Evolutionary conservation across 371 early-diverging fungal genomes (phyloP).

Genomic region (Lichtheimia corymbifera): DNA sequence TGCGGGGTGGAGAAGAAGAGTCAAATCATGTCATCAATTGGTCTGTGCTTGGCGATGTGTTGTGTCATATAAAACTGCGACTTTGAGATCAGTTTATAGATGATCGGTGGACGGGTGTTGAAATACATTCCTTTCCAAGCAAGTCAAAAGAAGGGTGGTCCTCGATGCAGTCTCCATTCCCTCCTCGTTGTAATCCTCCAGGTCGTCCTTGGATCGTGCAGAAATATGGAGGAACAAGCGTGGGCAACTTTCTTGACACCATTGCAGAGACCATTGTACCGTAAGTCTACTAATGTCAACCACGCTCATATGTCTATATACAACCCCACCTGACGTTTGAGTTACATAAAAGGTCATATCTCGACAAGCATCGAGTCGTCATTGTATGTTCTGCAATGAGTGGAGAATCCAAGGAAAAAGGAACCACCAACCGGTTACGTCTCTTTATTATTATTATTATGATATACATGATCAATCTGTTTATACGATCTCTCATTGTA

Average conservation of each 20-base stretch:
- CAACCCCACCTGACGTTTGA: too few species aligned
- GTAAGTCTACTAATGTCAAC: constrained; percentile 32
- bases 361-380: constrained; percentile 60
- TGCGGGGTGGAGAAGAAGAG: too few species aligned
- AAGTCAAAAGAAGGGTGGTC: too few species aligned
- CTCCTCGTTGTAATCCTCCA: constrained; percentile 18
- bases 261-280: constrained; percentile 61
- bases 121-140: too few species aligned
- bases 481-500: constrained; percentile 9
- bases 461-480: too few species aligned
- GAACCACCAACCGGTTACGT: constrained; percentile 70
- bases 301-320: background rate
- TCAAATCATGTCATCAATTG: too few species aligned
- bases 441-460: background rate
- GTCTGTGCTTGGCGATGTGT: too few species aligned
- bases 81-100: too few species aligned
- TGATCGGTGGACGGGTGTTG: too few species aligned
- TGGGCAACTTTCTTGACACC: constrained; percentile 74
- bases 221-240: constrained; percentile 90
- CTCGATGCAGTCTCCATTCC: background rate
- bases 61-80: too few species aligned
- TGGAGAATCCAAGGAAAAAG: constrained; percentile 73
- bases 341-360: constrained; percentile 27
- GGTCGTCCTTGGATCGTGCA: constrained; percentile 71
- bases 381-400: constrained; percentile 87